Evolutionary conservation across 2,329 filamentous ascomycete species (phyloP).

Genomic region (Arthrobotrys sphaeroides): DNA sequence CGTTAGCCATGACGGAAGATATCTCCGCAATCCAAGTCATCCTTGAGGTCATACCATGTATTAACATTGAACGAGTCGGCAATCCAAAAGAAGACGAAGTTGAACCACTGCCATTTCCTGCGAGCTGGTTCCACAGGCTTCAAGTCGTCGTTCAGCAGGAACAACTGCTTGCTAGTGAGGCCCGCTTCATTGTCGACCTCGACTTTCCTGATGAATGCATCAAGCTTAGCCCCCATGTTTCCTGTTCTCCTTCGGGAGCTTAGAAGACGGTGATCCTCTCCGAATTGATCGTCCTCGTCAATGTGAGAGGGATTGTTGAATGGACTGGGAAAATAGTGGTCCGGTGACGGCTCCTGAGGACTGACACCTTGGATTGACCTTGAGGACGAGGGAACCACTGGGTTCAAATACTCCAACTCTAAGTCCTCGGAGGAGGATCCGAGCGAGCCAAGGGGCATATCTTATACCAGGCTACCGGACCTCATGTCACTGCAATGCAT

Average conservation of each 20-base stretch:
- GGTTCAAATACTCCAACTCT: constrained; percentile 50
- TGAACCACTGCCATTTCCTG: constrained; percentile 85
- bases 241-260: not conserved
- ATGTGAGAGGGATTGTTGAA: constrained; percentile 4
- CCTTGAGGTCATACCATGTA: constrained; percentile 64
- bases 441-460: constrained; percentile 27
- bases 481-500: constrained; percentile 30
- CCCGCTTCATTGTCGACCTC: constrained; percentile 79
- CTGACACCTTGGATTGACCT: not conserved
- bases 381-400: constrained; percentile 26
- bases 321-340: not conserved
- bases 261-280: constrained; percentile 41
- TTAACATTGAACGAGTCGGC: constrained; percentile 79
- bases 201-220: constrained; percentile 65
- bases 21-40: constrained; percentile 56
- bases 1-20: constrained; percentile 1
- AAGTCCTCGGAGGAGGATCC: constrained; percentile 29
- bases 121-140: constrained; percentile 79
- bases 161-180: constrained; percentile 79
- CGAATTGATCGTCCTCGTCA: constrained; percentile 38
- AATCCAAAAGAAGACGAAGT: constrained; percentile 89
- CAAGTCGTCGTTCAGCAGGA: constrained; percentile 86
- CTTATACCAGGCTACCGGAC: constrained; percentile 45
- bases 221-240: constrained; percentile 44
- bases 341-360: not conserved